A percentile compares a stretch with the other conserved stretches of the same genome.
phyloP scores from a whole-genome alignment of 495 filamentous ascomycete species.

The Hypoxylon trugodes region DNA sequence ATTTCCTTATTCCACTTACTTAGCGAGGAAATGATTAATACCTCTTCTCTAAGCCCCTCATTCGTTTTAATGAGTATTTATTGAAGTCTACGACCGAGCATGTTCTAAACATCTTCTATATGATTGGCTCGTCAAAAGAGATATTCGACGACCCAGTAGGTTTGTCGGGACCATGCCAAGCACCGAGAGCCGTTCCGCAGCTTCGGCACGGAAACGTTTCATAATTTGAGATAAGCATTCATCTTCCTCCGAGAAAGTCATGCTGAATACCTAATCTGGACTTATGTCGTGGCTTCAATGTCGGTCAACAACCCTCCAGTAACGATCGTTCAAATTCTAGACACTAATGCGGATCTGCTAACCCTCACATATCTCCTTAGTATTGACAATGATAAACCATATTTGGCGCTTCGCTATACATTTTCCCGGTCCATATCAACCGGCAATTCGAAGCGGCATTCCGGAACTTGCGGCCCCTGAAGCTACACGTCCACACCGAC shows the following conservation, averaged over 20 bases:
- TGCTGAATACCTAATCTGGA: background rate
- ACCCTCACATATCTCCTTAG: background rate
- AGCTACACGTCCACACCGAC: background rate
- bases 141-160: background rate
- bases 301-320: background rate
- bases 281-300: background rate
- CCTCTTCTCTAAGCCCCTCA: slow-evolving; percentile 1
- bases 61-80: background rate
- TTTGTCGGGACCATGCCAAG: background rate
- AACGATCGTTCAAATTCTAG: background rate
- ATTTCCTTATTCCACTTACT: background rate
- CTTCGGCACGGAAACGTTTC: too few species aligned
- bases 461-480: background rate
- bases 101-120: background rate
- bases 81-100: slow-evolving; percentile 9
- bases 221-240: background rate
- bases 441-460: slow-evolving; percentile 7
- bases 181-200: background rate
- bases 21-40: background rate
- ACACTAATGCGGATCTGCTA: background rate
- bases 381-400: background rate
- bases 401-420: background rate
- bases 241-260: background rate
- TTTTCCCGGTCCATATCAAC: background rate
- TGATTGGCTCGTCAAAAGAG: background rate